Base-by-base conservation (phyloP, 805 yeast genomes). In the Metschnikowia amazonensis region DNA sequence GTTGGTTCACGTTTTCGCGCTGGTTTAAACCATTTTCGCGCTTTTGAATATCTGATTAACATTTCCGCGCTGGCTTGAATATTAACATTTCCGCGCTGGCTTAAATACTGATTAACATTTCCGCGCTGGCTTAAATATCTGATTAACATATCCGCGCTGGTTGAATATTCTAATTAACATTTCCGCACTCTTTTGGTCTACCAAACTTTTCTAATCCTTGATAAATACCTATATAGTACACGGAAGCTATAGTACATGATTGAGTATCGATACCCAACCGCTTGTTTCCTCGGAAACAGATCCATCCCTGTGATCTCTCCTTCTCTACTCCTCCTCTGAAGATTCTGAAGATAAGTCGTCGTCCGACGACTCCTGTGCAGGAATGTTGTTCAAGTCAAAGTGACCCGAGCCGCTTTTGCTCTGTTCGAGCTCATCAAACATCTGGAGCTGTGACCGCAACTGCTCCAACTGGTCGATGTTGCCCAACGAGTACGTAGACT, bases 271-370 rank as follows among this genome's bases (percentile, higher is more conserved):
- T 34, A 27, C 41, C 32, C 41, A 36, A 29, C 10, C 33, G n/a
- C 18, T 7, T 13, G 14, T 32, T 32, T 32, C 33, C 33, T 30
- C 8, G 20, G 33, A 30, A 30, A 30, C 27, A 24, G 13, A 30
- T 30, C 20, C 33, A 8, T 14, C 31, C 27, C 27, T 21, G 23
- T 21, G 23, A 21, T 21, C 23, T 21, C 6, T 6, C 6, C 23
- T 21, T 6, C 6, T 17, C 62, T 65, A 82, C 64, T 84, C 90
- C 66, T 85, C 92, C 65, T 84, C 90, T 5, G 83, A 76, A 60
- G 86, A 80, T 63, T 82, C 84, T 53, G 73, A 67, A 37, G 66
- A 60, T 30, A 62, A 58, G 48, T 80, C 81, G 53, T 80, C 86
- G 46, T 76, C 82, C 48, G 74, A 76, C 37, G 76, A 72, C 42